Evolutionary conservation across 2,329 filamentous ascomycete genomes (phyloP), one percentile per base, ranked within the genome.

Genomic region (Nigrospora sphaerica): DNA sequence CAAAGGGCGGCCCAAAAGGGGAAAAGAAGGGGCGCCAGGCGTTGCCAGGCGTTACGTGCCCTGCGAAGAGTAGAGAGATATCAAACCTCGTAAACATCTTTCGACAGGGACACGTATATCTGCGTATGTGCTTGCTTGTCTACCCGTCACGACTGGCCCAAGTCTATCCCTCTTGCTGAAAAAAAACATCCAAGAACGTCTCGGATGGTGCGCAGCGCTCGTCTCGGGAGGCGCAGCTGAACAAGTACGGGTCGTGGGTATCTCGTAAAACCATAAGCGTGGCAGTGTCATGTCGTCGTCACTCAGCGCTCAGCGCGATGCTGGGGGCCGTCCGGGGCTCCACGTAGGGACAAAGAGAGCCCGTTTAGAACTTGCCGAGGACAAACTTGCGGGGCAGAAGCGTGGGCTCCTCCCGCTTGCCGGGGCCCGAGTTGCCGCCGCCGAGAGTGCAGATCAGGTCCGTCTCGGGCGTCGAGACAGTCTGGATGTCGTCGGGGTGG

Each of bases 401-500:
- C 42, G 48, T 44, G 31, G 47, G 32, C 45, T 55, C 49, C 11
- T 50, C 53, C 12, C 62, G 56, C 32, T 56, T 58, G 14, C 53
- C 18, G 16, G 16, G 6, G 13, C 12, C 42, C 17, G 13, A 16
- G 42, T 33, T 33, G 34, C 42, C 42, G 19, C 42, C 42, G 43
- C 74, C 74, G 10, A 78, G 71, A 23, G 73, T 77, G 60, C 69
- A 73, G 59, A 79, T 63, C 54, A 81, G 63, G 51, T 78, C 67
- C 14, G 54, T 59, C 60, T 74, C 71, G 7, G 53, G 38, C 31
- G 75, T 79, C 35, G 64, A 59, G 63, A 77, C 74, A 58, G 78
- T 81, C 64, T 78, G 73, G 52, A 79, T 54, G 49, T 81, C 78
- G 47, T 81, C 71, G 11, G 68, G 57, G 14, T 66, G 59, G 62